Evolutionary conservation across 768 basidiomycete species (phyloP).

Genomic region (Podaxis sp.): DNA sequence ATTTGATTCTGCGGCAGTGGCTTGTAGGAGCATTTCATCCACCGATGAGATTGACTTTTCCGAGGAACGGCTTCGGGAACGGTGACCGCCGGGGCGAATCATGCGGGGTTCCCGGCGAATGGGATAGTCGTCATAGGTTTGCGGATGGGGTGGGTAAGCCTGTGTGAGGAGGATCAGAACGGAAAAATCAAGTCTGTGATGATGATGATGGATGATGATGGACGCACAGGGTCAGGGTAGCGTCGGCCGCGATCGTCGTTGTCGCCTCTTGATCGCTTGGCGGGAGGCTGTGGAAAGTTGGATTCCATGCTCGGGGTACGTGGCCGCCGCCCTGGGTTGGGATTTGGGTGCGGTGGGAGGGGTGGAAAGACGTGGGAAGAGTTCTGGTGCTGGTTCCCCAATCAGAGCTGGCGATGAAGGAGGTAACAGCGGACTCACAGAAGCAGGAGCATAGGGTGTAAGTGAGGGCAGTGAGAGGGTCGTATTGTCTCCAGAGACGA

Average conservation of each 20-base stretch:
- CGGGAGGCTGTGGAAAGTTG: constrained; percentile 32
- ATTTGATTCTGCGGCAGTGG: constrained; percentile 27
- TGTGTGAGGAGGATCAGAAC: not conserved
- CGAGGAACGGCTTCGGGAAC: constrained; percentile 31
- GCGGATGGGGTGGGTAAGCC: constrained; percentile 10
- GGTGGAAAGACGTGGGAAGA: constrained; percentile 26
- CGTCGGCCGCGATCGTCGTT: constrained; percentile 18
- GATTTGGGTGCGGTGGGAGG: constrained; percentile 36
- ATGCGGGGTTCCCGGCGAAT: constrained; percentile 11
- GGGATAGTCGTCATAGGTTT: constrained; percentile 6
- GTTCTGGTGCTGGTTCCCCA: constrained; percentile 15
- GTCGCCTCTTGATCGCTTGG: constrained; percentile 14
- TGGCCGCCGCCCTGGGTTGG: constrained; percentile 24
- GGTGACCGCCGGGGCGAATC: constrained; percentile 19
- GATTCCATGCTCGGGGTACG: constrained; percentile 35
- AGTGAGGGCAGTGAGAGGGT: constrained; percentile 29
- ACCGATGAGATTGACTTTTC: constrained; percentile 31
- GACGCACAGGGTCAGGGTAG: constrained; percentile 28
- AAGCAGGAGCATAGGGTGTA: constrained; percentile 21
- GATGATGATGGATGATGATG: constrained; percentile 3
- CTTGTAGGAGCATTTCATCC: constrained; percentile 41
- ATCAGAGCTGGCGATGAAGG: not conserved
- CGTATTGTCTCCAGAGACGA: constrained; percentile 40
- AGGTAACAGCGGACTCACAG: not conserved
- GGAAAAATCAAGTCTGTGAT: not conserved